These are phyloP conservation scores for Backusella tarrabulga DNA, from an alignment of 192 early-diverging fungal species.

Conservation along the genomic window DNA sequence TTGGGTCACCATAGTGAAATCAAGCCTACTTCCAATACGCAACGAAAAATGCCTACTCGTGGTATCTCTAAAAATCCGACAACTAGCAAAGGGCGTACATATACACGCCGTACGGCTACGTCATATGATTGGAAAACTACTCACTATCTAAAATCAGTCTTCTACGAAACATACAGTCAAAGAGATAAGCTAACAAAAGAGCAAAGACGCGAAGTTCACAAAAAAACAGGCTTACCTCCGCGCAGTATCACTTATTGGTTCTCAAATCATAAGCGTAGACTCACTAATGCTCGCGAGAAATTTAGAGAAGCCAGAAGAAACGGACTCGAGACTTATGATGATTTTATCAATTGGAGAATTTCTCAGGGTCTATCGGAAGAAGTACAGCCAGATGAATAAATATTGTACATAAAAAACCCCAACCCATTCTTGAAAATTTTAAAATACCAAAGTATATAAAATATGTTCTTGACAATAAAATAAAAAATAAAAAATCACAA, in stretches of 20 bases:
- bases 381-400: slow-evolving; percentile 3
- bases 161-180: slow-evolving; percentile 29
- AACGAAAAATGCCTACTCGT: not conserved
- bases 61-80: not conserved
- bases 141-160: slow-evolving; percentile 27
- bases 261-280: slow-evolving; percentile 35
- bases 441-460: not conserved
- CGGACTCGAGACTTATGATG: slow-evolving; percentile 17
- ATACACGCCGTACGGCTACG: slow-evolving; percentile 24
- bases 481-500: not conserved
- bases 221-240: slow-evolving; percentile 26
- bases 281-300: slow-evolving; percentile 1
- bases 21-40: not conserved
- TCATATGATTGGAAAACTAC: slow-evolving; percentile 30
- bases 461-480: not conserved
- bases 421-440: not conserved
- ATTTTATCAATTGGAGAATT: slow-evolving; percentile 24
- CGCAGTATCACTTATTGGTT: slow-evolving; percentile 40
- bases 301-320: slow-evolving; percentile 11
- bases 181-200: slow-evolving; percentile 34
- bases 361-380: slow-evolving; percentile 18
- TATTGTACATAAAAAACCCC: not conserved
- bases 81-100: not conserved
- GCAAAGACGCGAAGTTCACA: slow-evolving; percentile 20
- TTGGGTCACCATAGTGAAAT: not conserved